These are phyloP conservation scores for Saccharomyces hybrid DNA, from an alignment of 1,139 yeast genomes.

Conservation along the genomic window DNA sequence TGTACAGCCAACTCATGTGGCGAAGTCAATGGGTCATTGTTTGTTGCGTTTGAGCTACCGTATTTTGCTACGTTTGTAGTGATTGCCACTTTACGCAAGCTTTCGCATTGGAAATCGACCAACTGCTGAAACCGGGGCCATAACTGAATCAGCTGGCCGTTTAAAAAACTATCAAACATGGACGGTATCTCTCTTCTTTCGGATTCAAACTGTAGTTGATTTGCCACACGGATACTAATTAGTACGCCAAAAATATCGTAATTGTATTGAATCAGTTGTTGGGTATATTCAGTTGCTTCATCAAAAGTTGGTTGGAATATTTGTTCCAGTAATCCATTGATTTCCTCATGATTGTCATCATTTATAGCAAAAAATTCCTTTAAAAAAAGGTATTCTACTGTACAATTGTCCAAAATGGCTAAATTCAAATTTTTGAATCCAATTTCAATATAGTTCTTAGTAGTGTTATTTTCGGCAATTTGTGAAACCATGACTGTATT, in stretches of 20 bases:
- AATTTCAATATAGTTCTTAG: constrained; percentile 61
- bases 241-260: constrained; percentile 74
- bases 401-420: constrained; percentile 68
- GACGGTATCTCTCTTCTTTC: constrained; percentile 57
- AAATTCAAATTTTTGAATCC: constrained; percentile 66
- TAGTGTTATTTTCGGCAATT: constrained; percentile 71
- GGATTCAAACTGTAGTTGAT: constrained; percentile 53
- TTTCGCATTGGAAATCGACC: constrained; percentile 70
- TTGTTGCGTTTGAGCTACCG: neutral
- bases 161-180: constrained; percentile 64
- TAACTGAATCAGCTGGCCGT: constrained; percentile 53
- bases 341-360: constrained; percentile 35
- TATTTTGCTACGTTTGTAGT: constrained; percentile 27
- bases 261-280: constrained; percentile 41
- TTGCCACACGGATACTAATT: constrained; percentile 67
- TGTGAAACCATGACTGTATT: constrained; percentile 72
- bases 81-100: constrained; percentile 42
- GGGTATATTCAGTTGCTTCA: constrained; percentile 46
- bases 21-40: constrained; percentile 30
- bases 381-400: constrained; percentile 70
- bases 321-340: constrained; percentile 39
- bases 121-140: constrained; percentile 85
- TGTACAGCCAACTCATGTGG: constrained; percentile 74
- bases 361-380: constrained; percentile 57
- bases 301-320: constrained; percentile 48